Percentiles rank a stretch among this genome's conserved stretches.
These are phyloP conservation scores for Kurtzmaniella natalensis DNA, from an alignment of 1,139 yeast species.

Conservation along the genomic window DNA sequence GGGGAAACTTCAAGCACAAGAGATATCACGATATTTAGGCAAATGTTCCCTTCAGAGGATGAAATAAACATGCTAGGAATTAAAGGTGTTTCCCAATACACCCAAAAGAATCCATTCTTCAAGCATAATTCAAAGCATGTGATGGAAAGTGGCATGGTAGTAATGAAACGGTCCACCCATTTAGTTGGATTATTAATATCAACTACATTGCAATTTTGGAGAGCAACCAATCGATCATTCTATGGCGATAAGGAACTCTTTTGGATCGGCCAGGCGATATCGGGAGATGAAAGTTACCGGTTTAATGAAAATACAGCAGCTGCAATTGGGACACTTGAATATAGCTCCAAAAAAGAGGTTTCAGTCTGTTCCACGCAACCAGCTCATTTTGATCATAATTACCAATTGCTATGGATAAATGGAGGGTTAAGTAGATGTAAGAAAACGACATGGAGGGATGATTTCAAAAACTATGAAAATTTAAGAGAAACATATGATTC, in stretches of 20 bases:
- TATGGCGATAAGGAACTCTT: constrained; percentile 16
- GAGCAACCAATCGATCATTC: constrained; percentile 7
- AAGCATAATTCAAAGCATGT: constrained; percentile 10
- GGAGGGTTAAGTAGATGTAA: too few species aligned
- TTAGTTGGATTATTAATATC: constrained; percentile 11
- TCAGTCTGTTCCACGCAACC: constrained; percentile 38
- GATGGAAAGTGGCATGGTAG: constrained; percentile 14
- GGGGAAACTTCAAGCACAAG: constrained; percentile 6
- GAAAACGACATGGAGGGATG: too few species aligned
- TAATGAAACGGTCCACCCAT: constrained; percentile 11
- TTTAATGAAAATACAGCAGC: too few species aligned
- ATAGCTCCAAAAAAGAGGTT: constrained; percentile 25
- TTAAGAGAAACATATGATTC: too few species aligned
- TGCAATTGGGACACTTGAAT: constrained; percentile 14
- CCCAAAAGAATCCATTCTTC: too few species aligned
- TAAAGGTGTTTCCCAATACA: too few species aligned
- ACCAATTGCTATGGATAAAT: too few species aligned
- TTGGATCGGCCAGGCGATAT: constrained; percentile 15
- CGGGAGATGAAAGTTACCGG: constrained; percentile 9
- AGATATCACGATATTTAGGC: constrained; percentile 5
- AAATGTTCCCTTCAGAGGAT: constrained; percentile 4
- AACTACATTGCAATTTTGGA: constrained; percentile 10
- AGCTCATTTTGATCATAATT: constrained; percentile 30
- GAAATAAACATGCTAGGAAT: constrained; percentile 5
- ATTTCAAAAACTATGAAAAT: too few species aligned